Percentiles rank a stretch among this genome's conserved stretches.
phyloP scores from a whole-genome alignment of 78 protist genomes.

The Cavenderia fasciculata region DNA sequence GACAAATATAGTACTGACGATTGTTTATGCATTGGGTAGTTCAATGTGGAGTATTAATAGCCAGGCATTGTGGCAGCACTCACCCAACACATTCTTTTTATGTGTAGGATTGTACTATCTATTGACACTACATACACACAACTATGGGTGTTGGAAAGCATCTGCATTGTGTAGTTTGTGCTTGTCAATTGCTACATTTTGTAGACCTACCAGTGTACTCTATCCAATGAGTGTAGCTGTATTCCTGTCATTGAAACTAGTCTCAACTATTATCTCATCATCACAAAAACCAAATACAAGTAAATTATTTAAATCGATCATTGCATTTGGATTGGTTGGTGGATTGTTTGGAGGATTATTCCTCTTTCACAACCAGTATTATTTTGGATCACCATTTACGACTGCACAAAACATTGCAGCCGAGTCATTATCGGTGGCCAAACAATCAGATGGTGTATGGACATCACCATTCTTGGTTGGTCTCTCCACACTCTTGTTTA shows the following conservation, averaged over 20 bases:
- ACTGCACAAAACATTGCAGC: constrained; percentile 21
- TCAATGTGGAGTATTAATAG: constrained; percentile 7
- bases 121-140: not conserved
- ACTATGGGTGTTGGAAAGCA: not conserved
- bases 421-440: not conserved
- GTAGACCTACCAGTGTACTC: constrained; percentile 4
- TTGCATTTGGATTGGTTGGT: not conserved
- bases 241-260: not conserved
- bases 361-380: constrained; percentile 9
- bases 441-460: not conserved
- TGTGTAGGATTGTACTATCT: not conserved
- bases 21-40: not conserved
- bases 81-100: constrained; percentile 11
- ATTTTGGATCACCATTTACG: not conserved
- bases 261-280: not conserved
- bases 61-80: constrained; percentile 24
- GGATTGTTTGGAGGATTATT: not conserved
- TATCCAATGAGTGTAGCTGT: not conserved
- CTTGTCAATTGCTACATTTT: not conserved
- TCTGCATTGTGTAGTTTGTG: not conserved
- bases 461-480: constrained; percentile 5
- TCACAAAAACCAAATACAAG: not conserved
- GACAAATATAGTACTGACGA: not conserved
- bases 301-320: not conserved
- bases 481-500: constrained; percentile 1